Evolutionary conservation across 164 flowering plant species (phyloP).

Genomic region (Platanus orientalis): DNA sequence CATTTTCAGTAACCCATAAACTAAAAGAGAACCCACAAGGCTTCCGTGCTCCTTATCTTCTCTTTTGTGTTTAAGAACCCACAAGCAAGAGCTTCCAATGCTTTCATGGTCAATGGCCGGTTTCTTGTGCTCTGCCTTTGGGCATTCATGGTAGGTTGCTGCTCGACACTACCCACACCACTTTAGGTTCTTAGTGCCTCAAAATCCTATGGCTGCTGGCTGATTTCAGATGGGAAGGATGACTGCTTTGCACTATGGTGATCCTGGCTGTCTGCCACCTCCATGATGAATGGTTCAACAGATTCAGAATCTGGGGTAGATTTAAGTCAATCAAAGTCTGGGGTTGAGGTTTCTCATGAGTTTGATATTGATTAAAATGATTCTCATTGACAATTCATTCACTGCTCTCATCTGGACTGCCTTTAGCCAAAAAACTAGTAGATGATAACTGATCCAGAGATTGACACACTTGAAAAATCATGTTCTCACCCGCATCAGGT

Average conservation of each 20-base stretch:
- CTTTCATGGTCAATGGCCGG: conserved; percentile 37
- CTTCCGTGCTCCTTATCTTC: conserved; percentile 16
- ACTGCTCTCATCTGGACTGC: conserved; percentile 22
- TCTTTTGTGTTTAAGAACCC: conserved; percentile 17
- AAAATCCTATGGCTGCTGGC: conserved; percentile 6
- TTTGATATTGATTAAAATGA: conserved; percentile 8
- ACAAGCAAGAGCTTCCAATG: conserved; percentile 34
- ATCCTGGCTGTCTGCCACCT: conserved; percentile 6
- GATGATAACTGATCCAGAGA: conserved; percentile 23
- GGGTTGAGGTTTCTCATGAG: too few relatives aligned
- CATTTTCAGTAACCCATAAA: too few relatives aligned
- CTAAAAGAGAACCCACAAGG: too few relatives aligned
- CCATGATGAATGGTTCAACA: conserved; percentile 10
- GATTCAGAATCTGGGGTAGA: conserved; percentile 15
- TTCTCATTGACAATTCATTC: conserved; percentile 13
- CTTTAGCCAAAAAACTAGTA: conserved; percentile 19
- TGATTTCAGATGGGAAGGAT: too few relatives aligned
- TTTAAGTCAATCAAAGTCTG: too few relatives aligned
- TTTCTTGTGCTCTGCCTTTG: conserved; percentile 48
- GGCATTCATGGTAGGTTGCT: too few relatives aligned
- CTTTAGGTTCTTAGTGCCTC: conserved; percentile 6
- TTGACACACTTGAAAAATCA: conserved; percentile 8
- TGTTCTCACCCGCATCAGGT: conserved; percentile 9
- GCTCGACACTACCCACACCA: too few relatives aligned
- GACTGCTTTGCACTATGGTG: conserved; percentile 12